A percentile compares a stretch with the other conserved stretches of the same genome.
Conservation (phyloP, 2,329 filamentous ascomycete genomes). For the Fusarium nygamai region DNA sequence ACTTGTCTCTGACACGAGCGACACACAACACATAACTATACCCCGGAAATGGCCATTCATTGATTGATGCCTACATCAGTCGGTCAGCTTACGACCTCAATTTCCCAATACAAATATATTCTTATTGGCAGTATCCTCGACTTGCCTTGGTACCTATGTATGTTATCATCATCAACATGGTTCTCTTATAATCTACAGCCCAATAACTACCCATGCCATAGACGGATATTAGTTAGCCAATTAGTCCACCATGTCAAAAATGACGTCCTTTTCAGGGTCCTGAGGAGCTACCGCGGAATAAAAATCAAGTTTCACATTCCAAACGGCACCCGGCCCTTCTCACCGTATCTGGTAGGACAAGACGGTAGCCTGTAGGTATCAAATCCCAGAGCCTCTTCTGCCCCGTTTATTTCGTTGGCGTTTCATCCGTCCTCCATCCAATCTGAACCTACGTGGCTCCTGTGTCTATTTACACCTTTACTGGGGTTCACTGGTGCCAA, state of each 20-base stretch:
- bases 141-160: neutral
- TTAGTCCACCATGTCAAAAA: constrained; percentile 4
- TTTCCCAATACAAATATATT: neutral
- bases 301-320: constrained; percentile 34
- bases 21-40: neutral
- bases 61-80: neutral
- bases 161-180: constrained; percentile 1
- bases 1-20: neutral
- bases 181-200: neutral
- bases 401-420: constrained; percentile 9
- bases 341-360: constrained; percentile 11
- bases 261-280: constrained; percentile 19
- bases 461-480: neutral
- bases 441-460: constrained; percentile 27
- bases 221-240: constrained; percentile 1
- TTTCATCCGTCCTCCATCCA: constrained; percentile 23
- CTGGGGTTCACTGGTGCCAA: constrained; percentile 20
- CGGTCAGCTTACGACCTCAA: neutral
- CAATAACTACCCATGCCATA: neutral
- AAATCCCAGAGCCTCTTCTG: neutral
- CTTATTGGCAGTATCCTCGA: neutral
- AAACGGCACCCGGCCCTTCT: constrained; percentile 21
- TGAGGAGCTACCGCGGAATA: constrained; percentile 9
- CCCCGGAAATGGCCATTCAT: constrained; percentile 3
- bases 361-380: neutral